Percentiles rank a stretch among this genome's conserved stretches.
Conservation (phyloP, 129 eudicot genomes). For the Escallonia rubra region DNA sequence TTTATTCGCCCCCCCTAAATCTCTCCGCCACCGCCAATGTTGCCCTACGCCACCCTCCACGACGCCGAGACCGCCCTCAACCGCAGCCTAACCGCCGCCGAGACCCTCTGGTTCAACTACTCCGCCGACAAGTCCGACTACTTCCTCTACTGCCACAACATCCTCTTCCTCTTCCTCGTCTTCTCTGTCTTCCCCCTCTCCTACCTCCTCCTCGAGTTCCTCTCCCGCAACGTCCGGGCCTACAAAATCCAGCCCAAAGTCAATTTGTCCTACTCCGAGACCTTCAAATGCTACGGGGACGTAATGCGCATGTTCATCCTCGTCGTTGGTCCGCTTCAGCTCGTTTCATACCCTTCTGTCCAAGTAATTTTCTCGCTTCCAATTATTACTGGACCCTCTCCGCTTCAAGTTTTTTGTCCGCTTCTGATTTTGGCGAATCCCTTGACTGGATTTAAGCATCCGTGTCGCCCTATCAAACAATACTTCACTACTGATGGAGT, state of each 20-base stretch:
- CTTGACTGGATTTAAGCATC: no score
- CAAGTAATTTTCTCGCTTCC: slow-evolving; percentile 24
- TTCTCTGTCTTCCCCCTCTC: slow-evolving; percentile 57
- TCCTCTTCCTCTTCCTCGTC: slow-evolving; percentile 60
- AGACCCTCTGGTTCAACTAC: slow-evolving; percentile 72
- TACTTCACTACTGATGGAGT: no score
- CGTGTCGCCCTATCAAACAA: no score
- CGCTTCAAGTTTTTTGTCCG: no score
- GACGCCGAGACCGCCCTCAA: slow-evolving; percentile 60
- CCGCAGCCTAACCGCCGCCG: slow-evolving; percentile 58
- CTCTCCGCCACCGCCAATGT: slow-evolving; percentile 28
- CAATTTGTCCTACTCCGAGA: slow-evolving; percentile 33
- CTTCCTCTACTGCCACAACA: slow-evolving; percentile 80
- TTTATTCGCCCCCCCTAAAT: not conserved
- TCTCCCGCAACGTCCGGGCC: slow-evolving; percentile 14
- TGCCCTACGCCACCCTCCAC: slow-evolving; percentile 46
- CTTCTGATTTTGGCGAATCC: no score
- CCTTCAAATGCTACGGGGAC: slow-evolving; percentile 45
- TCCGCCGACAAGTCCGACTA: slow-evolving; percentile 72
- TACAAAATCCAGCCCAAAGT: slow-evolving; percentile 82
- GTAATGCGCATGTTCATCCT: slow-evolving; percentile 66
- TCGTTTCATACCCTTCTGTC: slow-evolving; percentile 73
- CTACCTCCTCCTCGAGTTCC: slow-evolving; percentile 36
- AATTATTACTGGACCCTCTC: no score
- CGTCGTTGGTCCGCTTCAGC: slow-evolving; percentile 84